Evolutionary conservation across 345 rosid species (phyloP), one percentile per base, ranked within the genome.

Genomic region (Gossypium sturtianum): DNA sequence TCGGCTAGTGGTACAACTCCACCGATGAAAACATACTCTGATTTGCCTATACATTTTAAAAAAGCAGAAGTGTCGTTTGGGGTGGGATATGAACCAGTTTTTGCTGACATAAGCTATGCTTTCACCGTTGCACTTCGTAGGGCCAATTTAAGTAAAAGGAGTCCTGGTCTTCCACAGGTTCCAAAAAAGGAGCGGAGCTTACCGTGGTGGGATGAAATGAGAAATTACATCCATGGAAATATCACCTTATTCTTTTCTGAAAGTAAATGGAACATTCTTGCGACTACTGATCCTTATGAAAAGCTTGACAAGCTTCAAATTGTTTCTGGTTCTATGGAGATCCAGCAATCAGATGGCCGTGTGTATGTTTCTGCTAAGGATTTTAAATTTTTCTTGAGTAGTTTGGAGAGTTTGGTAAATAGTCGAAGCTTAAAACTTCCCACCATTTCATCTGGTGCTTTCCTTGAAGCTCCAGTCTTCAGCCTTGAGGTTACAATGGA

Each of bases 201-300:
- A 71, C 98, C 99, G 1, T 95, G 99, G 99, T 95, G 99, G 99
- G 99, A 95, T 89, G 99, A 93, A 61, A 88, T 93, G 94, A 90
- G 99, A 81, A 89, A 95, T 79, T 95, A 93, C 82, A 83, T 93
- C 71, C 99, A 95, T 79, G 98, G 99, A 78, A 88, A 83, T 77
- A 81, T 88, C 70, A 75, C 88, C 64, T 79, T 95, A 65, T 81
- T 80, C 76, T 93, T 95, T 79, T 81, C 87, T 75, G 93, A 93
- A 79, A 83, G 92, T 53, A 81, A 83, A 51, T 91, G 94, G 93
- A 74, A 83, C 74, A 52, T 95, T 80, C 97, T 93, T 77, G 97
- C 96, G 44, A 91, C 98, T 67, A 84, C 91, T 44, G 99, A 95
- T 87, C 98, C 99, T 62, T 95, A 91, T 81, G 99, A 95, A 83